Percentiles rank a stretch among this genome's conserved stretches.
phyloP scores from a whole-genome alignment of 2,329 filamentous ascomycete genomes.

The Xylariaceae sp. region DNA sequence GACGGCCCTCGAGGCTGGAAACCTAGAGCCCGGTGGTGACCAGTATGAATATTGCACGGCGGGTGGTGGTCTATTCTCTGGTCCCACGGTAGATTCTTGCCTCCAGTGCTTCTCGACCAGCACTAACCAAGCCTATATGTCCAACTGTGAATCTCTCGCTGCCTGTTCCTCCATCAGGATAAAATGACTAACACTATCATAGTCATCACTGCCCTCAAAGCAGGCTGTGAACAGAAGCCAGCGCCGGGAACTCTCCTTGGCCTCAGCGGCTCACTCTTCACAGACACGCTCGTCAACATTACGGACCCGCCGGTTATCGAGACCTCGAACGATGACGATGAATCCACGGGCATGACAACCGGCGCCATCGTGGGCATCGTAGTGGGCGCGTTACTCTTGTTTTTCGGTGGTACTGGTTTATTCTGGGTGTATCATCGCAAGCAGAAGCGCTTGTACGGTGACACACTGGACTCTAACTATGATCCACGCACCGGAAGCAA shows the following conservation, averaged over 20 bases:
- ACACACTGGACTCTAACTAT: constrained; percentile 31
- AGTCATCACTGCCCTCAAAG: constrained; percentile 53
- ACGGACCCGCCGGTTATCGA: constrained; percentile 36
- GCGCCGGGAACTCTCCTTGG: constrained; percentile 41
- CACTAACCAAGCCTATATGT: constrained; percentile 45
- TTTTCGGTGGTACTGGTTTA: constrained; percentile 47
- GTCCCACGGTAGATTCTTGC: constrained; percentile 41
- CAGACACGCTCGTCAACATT: constrained; percentile 42
- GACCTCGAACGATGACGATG: constrained; percentile 28
- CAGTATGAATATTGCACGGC: constrained; percentile 48
- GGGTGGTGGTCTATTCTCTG: constrained; percentile 38
- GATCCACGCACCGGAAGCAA: constrained; percentile 27
- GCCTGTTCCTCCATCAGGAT: constrained; percentile 1
- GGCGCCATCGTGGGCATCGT: constrained; percentile 58
- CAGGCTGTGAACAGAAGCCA: constrained; percentile 51
- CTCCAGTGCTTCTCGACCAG: constrained; percentile 48
- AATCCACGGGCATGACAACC: constrained; percentile 43
- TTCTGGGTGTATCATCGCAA: constrained; percentile 53
- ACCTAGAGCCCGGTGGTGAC: constrained; percentile 29
- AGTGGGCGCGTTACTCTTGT: constrained; percentile 47
- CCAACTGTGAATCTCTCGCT: constrained; percentile 49
- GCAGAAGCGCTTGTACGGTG: constrained; percentile 40
- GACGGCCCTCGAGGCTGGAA: constrained; percentile 40
- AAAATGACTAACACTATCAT: constrained; percentile 12
- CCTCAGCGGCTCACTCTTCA: constrained; percentile 49